Evolutionary conservation across 768 basidiomycete genomes (phyloP).

Genomic region (Trametes sanguinea): DNA sequence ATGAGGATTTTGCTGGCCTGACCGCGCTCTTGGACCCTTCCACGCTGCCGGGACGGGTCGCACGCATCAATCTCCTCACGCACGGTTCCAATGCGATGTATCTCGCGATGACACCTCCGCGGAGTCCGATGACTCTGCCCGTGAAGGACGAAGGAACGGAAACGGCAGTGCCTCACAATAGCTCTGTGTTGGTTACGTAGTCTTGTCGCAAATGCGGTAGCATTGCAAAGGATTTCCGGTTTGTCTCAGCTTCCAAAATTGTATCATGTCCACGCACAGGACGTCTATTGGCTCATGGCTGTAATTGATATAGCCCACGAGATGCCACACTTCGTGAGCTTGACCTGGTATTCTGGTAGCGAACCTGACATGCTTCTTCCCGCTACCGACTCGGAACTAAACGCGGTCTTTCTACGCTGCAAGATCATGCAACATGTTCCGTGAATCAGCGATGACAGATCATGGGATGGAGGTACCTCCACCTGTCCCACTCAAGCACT

Average conservation of each 20-base stretch:
- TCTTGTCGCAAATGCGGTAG: background rate
- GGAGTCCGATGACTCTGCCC: conserved; percentile 20
- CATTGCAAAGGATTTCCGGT: too few relatives aligned
- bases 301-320: background rate
- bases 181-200: conserved; percentile 14
- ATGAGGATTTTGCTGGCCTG: conserved; percentile 36
- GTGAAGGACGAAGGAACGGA: conserved; percentile 16
- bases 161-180: conserved; percentile 11
- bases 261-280: too few relatives aligned
- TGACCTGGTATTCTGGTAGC: too few relatives aligned
- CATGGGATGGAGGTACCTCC: too few relatives aligned
- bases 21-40: conserved; percentile 34
- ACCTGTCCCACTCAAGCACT: too few relatives aligned
- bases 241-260: too few relatives aligned
- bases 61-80: conserved; percentile 32
- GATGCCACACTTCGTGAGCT: background rate
- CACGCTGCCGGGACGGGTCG: conserved; percentile 30
- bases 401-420: too few relatives aligned
- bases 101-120: conserved; percentile 30
- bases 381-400: too few relatives aligned
- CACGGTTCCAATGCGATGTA: conserved; percentile 32
- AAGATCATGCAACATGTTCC: too few relatives aligned
- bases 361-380: too few relatives aligned
- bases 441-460: too few relatives aligned
- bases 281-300: background rate